These are phyloP conservation scores for Sugiyamaella americana DNA, from an alignment of 805 yeast genomes.

Conservation along the genomic window DNA sequence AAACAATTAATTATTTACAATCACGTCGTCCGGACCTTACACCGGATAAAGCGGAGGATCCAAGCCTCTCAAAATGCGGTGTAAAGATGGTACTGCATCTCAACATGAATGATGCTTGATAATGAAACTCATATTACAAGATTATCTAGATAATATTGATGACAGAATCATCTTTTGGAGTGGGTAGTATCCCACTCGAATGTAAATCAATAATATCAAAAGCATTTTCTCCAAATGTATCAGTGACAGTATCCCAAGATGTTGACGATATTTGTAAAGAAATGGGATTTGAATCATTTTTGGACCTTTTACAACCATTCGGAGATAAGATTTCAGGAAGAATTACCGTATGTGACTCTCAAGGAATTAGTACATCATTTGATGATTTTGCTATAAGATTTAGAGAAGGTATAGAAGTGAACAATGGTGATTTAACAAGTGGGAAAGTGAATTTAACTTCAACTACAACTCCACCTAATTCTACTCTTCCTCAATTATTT, in stretches of 20 bases:
- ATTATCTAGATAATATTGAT: too few relatives aligned
- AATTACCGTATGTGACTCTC: slow-evolving; percentile 47
- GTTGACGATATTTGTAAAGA: slow-evolving; percentile 42
- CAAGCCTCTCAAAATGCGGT: too few relatives aligned
- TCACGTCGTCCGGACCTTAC: too few relatives aligned
- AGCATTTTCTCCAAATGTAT: slow-evolving; percentile 48
- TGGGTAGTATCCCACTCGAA: background rate
- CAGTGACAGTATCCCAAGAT: slow-evolving; percentile 43
- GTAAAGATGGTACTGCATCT: too few relatives aligned
- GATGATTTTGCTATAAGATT: slow-evolving; percentile 56
- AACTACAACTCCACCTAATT: background rate
- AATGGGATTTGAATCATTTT: slow-evolving; percentile 39
- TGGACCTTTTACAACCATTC: slow-evolving; percentile 47
- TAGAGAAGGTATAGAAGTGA: slow-evolving; percentile 30
- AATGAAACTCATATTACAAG: too few relatives aligned
- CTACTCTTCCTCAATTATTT: slow-evolving; percentile 29
- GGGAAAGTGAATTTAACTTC: background rate
- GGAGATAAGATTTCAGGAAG: slow-evolving; percentile 48
- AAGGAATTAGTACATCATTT: slow-evolving; percentile 42
- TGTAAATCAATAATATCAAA: slow-evolving; percentile 18
- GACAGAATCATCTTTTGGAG: background rate
- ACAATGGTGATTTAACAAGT: background rate
- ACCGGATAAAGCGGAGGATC: too few relatives aligned
- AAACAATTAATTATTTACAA: too few relatives aligned
- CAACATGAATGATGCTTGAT: too few relatives aligned